Percentiles rank a stretch among this genome's conserved stretches.
phyloP scores from a whole-genome alignment of 768 basidiomycete species.

The Suillus subluteus region DNA sequence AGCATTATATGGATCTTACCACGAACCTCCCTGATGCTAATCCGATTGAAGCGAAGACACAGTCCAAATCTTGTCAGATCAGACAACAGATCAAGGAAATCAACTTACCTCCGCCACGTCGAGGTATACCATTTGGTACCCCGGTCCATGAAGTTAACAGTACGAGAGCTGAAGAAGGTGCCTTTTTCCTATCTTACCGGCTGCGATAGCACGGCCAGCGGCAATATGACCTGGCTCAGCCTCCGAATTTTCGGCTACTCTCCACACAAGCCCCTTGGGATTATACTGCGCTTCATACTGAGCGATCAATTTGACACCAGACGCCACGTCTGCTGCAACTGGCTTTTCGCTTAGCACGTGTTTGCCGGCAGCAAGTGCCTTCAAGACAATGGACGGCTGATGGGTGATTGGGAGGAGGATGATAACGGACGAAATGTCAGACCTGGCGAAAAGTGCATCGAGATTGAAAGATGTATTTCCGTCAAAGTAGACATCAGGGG shows the following conservation, averaged over 20 bases:
- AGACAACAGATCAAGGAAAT: conserved; percentile 4
- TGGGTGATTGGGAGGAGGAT: conserved; percentile 76
- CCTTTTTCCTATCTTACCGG: conserved; percentile 74
- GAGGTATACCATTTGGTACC: conserved; percentile 70
- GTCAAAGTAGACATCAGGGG: conserved; percentile 61
- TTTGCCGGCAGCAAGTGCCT: conserved; percentile 74
- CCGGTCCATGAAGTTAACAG: conserved; percentile 57
- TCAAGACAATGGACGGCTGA: conserved; percentile 69
- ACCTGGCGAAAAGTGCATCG: conserved; percentile 63
- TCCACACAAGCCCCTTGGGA: conserved; percentile 73
- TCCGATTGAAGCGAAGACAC: background rate
- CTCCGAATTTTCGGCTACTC: conserved; percentile 80
- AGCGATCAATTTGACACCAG: conserved; percentile 65
- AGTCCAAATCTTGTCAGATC: conserved; percentile 7
- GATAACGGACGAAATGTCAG: conserved; percentile 75
- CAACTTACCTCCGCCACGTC: conserved; percentile 68
- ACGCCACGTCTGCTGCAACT: conserved; percentile 68
- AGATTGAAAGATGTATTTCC: conserved; percentile 38
- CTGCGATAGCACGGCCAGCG: conserved; percentile 52
- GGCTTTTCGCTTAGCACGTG: conserved; percentile 92
- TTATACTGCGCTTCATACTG: conserved; percentile 68
- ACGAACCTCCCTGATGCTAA: conserved; percentile 80
- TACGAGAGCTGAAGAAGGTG: conserved; percentile 61
- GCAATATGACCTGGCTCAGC: conserved; percentile 58
- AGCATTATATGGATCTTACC: conserved; percentile 44